phyloP scores from a whole-genome alignment of 768 basidiomycete species.

The Amanita muscaria region DNA sequence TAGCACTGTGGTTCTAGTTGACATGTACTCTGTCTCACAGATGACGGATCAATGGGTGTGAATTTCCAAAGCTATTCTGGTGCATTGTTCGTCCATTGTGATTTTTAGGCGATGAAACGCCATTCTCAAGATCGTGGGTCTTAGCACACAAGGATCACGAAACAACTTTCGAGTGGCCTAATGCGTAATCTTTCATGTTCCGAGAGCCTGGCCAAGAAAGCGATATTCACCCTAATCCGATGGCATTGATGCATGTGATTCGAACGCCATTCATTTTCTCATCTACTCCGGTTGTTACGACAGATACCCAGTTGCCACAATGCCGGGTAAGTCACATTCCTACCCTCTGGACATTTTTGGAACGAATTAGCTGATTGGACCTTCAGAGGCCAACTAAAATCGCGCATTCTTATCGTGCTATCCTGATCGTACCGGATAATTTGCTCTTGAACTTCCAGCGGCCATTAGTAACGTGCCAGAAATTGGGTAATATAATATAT shows the following conservation, averaged over 20 bases:
- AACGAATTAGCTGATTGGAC: background rate
- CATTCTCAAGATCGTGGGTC: no score
- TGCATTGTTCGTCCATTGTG: background rate
- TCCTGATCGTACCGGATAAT: background rate
- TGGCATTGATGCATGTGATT: background rate
- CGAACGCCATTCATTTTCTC: background rate
- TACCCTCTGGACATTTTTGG: background rate
- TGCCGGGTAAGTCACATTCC: background rate
- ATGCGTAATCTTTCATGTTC: background rate
- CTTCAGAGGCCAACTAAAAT: background rate
- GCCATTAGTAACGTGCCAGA: no score
- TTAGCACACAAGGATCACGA: no score
- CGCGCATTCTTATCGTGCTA: background rate
- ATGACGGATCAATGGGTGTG: background rate
- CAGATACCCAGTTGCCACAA: background rate
- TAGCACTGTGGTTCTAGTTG: background rate
- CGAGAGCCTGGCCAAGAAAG: background rate
- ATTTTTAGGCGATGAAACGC: background rate
- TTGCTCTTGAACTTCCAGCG: no score
- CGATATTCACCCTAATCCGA: background rate
- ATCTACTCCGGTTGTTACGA: background rate
- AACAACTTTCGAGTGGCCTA: no score
- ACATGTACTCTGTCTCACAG: background rate
- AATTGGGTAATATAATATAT: background rate
- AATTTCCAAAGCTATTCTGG: conserved; percentile 4